phyloP scores from a whole-genome alignment of 257 asterid species.

The Thymus mandschuricus region DNA sequence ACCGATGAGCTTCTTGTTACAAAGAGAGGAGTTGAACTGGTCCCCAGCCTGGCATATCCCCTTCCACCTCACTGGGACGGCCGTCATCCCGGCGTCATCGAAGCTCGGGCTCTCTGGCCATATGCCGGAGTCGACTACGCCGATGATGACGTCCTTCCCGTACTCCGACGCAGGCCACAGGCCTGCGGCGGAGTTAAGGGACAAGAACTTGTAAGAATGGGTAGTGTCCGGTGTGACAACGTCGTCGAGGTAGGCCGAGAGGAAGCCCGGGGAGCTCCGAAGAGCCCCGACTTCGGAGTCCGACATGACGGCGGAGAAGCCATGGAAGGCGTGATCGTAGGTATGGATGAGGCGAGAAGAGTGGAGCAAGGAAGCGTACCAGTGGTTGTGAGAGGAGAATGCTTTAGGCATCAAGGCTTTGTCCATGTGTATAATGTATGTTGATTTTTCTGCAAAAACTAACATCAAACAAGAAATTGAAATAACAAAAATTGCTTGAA shows the following conservation, averaged over 20 bases:
- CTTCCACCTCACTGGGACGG: constrained; percentile 50
- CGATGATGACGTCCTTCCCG: constrained; percentile 46
- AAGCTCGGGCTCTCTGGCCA: constrained; percentile 60
- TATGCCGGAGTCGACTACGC: constrained; percentile 46
- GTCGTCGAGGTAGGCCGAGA: constrained; percentile 38
- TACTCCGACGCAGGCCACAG: constrained; percentile 47
- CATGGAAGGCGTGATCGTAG: no score
- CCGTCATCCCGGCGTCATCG: constrained; percentile 44
- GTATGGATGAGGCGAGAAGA: not conserved
- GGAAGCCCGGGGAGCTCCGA: constrained; percentile 33
- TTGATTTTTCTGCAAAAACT: constrained; percentile 26
- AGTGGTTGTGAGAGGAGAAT: constrained; percentile 30
- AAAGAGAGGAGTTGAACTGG: constrained; percentile 44
- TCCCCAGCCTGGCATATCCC: constrained; percentile 51
- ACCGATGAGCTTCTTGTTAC: constrained; percentile 50
- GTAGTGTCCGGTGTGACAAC: constrained; percentile 42
- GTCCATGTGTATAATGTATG: constrained; percentile 38
- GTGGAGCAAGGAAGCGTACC: constrained; percentile 37
- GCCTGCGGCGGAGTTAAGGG: constrained; percentile 37
- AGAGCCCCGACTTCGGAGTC: constrained; percentile 30
- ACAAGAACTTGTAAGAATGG: constrained; percentile 32
- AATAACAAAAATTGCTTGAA: constrained; percentile 4
- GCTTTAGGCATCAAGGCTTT: constrained; percentile 34
- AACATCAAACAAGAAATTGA: not conserved
- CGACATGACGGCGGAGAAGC: constrained; percentile 7